Evolutionary conservation across 257 asterid species (phyloP), one percentile per base, ranked within the genome.

Genomic region (Avicennia marina): DNA sequence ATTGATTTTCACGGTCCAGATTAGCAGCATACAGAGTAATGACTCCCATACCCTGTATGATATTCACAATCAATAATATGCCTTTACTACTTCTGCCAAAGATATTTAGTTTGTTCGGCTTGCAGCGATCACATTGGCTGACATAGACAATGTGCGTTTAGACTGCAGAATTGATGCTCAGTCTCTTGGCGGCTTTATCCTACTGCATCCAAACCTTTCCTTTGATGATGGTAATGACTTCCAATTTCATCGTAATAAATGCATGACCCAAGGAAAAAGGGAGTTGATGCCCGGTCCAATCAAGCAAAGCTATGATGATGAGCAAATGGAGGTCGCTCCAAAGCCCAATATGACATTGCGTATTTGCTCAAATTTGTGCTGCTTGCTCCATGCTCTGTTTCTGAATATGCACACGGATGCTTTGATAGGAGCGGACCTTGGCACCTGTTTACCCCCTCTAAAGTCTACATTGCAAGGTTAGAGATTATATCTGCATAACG

Each of bases 21-120:
- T 19, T 24, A 63, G 70, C 53, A 57, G 17, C 46, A 22, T n/a
- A 22, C 36, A 41, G 52, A 6, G 70, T 57, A 63, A 48, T 7
- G 33, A 25, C 57, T 60, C 27, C 12, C 17, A 27, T 47, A 19
- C 48, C 42, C 27, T 24, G 48, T 32, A 22, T 48, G 17, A 13
- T 9, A 19, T 16, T 34, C n/a, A 4, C 13, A 22, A n/a, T 31
- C 13, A 33, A 16, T 12, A 6, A 1, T 58, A 11, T 44, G 21
- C 18, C 29, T 31, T 16, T 50, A 7, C 48, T 15, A 29, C 13
- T 2, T 56, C 24, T 33, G 24, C 9, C 19, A 7, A 2, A 52
- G 4, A n/a, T 49, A 56, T 56, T 33, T 20, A 42, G 32, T 4
- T 53, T 11, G 26, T 46, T 11, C 42, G 27, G 17, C 29, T 46